Evolutionary conservation across 108 stramenopile species (phyloP).

Genomic region (Fragilaria radians): DNA sequence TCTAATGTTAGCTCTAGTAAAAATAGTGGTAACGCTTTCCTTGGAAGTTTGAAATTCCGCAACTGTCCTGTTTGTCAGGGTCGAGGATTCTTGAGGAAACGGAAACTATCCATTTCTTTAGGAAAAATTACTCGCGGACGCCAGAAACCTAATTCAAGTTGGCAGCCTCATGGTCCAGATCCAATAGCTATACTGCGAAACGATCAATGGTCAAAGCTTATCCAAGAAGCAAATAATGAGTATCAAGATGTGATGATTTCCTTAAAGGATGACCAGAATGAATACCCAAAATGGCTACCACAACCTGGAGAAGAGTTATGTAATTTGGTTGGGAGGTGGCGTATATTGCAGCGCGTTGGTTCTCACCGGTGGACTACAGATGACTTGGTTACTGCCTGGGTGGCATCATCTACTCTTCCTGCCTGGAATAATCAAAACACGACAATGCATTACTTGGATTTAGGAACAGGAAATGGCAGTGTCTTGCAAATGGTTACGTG

Average conservation of each 20-base stretch:
- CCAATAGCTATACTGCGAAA: neutral
- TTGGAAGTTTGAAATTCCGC: conserved; percentile 14
- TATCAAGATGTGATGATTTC: neutral
- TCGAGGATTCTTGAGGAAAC: neutral
- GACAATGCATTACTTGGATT: conserved; percentile 38
- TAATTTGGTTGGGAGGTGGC: conserved; percentile 56
- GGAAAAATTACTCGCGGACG: too few species aligned
- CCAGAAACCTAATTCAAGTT: too few species aligned
- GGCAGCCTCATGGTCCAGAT: neutral
- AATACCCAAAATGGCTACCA: conserved; percentile 35
- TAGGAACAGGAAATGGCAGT: conserved; percentile 48
- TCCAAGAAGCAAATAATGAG: neutral
- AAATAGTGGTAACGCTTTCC: conserved; percentile 7
- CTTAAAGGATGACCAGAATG: neutral
- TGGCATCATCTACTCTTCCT: conserved; percentile 19
- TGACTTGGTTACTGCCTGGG: conserved; percentile 60
- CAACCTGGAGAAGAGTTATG: conserved; percentile 54
- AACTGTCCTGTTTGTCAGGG: neutral
- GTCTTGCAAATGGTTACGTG: conserved; percentile 54
- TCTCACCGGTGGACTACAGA: conserved; percentile 75
- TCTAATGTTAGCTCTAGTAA: conserved; percentile 24
- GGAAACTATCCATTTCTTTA: neutral
- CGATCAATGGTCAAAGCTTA: conserved; percentile 13
- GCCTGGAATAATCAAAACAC: neutral
- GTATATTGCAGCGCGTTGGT: conserved; percentile 55